Evolutionary conservation across 2,329 filamentous ascomycete species (phyloP).

Genomic region (Annulohypoxylon truncatum): DNA sequence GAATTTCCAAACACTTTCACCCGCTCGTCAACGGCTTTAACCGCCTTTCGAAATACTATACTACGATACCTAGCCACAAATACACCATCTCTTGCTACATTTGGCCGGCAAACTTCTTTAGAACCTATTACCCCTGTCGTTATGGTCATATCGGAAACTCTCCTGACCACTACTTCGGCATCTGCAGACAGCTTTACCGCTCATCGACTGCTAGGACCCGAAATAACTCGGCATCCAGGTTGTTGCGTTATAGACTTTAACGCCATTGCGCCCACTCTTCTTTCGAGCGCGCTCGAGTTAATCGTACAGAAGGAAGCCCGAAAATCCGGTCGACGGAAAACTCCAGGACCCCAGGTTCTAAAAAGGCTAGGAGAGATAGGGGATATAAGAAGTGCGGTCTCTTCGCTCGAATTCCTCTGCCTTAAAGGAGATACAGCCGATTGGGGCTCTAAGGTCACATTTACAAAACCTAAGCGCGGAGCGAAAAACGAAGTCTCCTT

Average conservation of each 20-base stretch:
- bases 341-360: constrained; percentile 82
- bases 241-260: constrained; percentile 92
- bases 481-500: constrained; percentile 68
- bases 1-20: constrained; percentile 84
- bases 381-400: constrained; percentile 92
- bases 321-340: constrained; percentile 78
- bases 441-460: constrained; percentile 79
- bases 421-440: constrained; percentile 81
- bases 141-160: constrained; percentile 90
- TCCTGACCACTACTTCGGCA: constrained; percentile 85
- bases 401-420: constrained; percentile 91
- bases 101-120: constrained; percentile 55
- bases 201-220: constrained; percentile 86
- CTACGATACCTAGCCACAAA: constrained; percentile 78
- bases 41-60: constrained; percentile 79
- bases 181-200: constrained; percentile 92
- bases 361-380: constrained; percentile 86
- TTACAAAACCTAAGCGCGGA: constrained; percentile 74
- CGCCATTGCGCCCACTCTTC: constrained; percentile 84
- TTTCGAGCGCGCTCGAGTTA: constrained; percentile 84
- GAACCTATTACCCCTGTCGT: constrained; percentile 77
- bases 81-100: constrained; percentile 65
- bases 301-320: constrained; percentile 87
- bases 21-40: constrained; percentile 71
- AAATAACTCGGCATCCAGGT: constrained; percentile 83